phyloP scores from a whole-genome alignment of 805 yeast species.

The Suhomyces sp. region DNA sequence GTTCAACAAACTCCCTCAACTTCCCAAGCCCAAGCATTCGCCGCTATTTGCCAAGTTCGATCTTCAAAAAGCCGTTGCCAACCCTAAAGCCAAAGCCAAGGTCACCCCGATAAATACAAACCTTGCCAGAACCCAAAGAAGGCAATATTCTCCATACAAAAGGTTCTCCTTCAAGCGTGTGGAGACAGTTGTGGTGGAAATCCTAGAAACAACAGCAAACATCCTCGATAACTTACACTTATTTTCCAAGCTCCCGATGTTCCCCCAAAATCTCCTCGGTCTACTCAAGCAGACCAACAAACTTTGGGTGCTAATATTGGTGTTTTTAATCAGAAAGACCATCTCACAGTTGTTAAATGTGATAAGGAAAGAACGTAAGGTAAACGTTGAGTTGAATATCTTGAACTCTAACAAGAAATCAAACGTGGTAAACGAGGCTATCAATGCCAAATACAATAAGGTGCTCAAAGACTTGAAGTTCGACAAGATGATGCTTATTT shows the following conservation, averaged over 20 bases:
- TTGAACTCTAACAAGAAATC: constrained; percentile 20
- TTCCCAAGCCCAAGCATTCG: constrained; percentile 32
- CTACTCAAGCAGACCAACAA: constrained; percentile 42
- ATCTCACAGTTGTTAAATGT: constrained; percentile 41
- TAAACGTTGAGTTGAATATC: constrained; percentile 34
- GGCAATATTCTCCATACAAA: constrained; percentile 7
- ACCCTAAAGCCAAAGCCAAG: neutral
- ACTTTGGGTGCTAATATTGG: constrained; percentile 40
- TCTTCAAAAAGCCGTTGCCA: constrained; percentile 14
- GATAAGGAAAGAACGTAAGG: constrained; percentile 35
- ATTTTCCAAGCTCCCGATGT: constrained; percentile 42
- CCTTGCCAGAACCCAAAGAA: neutral
- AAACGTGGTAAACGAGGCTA: constrained; percentile 15
- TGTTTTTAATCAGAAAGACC: constrained; percentile 41
- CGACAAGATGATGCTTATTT: constrained; percentile 39
- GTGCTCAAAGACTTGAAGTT: constrained; percentile 40
- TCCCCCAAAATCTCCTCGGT: constrained; percentile 31
- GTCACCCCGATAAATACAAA: neutral
- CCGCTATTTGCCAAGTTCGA: constrained; percentile 33
- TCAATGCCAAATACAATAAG: constrained; percentile 37
- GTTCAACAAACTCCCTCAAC: constrained; percentile 14
- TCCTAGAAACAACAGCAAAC: constrained; percentile 37
- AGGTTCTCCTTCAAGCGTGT: constrained; percentile 29
- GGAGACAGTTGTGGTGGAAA: constrained; percentile 27
- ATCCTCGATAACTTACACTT: constrained; percentile 41